Percentiles rank a stretch among this genome's conserved stretches.
These are phyloP conservation scores for Lipomyces starkeyi DNA, from an alignment of 805 yeast genomes.

Conservation along the genomic window DNA sequence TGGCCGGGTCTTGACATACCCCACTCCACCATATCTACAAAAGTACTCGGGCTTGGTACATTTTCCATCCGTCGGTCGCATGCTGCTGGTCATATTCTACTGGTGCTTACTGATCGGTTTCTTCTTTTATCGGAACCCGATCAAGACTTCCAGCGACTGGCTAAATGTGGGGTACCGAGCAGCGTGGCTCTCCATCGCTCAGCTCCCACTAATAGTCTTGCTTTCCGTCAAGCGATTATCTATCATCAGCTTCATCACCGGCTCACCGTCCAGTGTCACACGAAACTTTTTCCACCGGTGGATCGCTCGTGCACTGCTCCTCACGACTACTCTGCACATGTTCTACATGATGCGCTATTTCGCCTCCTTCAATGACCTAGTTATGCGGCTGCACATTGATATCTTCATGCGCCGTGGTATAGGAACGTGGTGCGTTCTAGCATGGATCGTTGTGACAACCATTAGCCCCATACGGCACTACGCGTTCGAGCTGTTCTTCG, in stretches of 20 bases:
- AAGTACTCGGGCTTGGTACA: conserved; percentile 5
- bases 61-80: conserved; percentile 33
- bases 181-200: conserved; percentile 42
- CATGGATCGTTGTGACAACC: conserved; percentile 40
- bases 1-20: conserved; percentile 24
- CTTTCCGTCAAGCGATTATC: conserved; percentile 38
- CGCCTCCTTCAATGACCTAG: conserved; percentile 31
- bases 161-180: conserved; percentile 30
- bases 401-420: conserved; percentile 37
- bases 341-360: conserved; percentile 38
- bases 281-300: conserved; percentile 42
- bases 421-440: conserved; percentile 39
- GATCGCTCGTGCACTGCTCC: conserved; percentile 41
- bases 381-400: conserved; percentile 30
- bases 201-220: conserved; percentile 41
- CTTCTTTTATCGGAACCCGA: conserved; percentile 30
- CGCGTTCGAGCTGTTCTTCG: conserved; percentile 40
- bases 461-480: conserved; percentile 44
- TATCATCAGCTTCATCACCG: conserved; percentile 37
- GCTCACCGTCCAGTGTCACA: conserved; percentile 34
- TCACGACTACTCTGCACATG: conserved; percentile 41
- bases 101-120: conserved; percentile 36
- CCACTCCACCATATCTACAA: conserved; percentile 15
- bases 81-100: conserved; percentile 28
- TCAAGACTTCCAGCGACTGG: conserved; percentile 7